Base-by-base conservation (phyloP, 1,139 yeast species). In the Meyerozyma smithsonii region DNA sequence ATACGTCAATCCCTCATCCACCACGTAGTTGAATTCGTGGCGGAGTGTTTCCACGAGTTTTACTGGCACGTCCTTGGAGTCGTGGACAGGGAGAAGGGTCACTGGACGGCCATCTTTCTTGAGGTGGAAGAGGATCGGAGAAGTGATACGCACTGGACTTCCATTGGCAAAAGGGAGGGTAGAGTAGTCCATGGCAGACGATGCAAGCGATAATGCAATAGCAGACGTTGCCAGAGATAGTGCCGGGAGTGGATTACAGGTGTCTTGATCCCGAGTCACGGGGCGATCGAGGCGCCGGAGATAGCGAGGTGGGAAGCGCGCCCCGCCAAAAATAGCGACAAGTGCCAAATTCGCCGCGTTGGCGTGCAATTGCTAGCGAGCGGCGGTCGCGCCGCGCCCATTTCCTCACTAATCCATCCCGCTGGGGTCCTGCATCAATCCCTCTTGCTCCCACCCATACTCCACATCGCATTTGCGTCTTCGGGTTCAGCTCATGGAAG, bases 1-100 rank as follows among this genome's bases (percentile, higher is more conserved):
- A 42, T 76, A 76, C 0, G 82, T 77, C 32, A 48, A 50, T 2
- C 83, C 83, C 46, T 71, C 77, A 17, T 66, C 76, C 1, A 77
- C 62, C 11, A 75, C 69, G 33, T 55, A 52, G 46, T 74, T 72
- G 57, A 74, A 66, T 39, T 72, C 72, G 6, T 60, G 53, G 34
- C 59, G 62, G 20, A 72, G 42, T 1, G 58, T 59, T 14, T 55
- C 53, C 11, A 72, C 36, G 26, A 77, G 56, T 3, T 47, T 49
- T 5, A 37, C 38, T 0, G 81, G 80, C 5, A 74, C 59, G 11
- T 54, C 59, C 1, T 43, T 36, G 5, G 49, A 32, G 24, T 55
- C 53, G 42, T 65, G 64, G 8, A 62, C 57, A 0, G 70, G 66
- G 28, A 68, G 48, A 15, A 71, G 48, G 4, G 74, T 68, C 1